A percentile compares a stretch with the other conserved stretches of the same genome.
phyloP scores from a whole-genome alignment of 202 grass and related monocot genomes.

The Musa balbisiana region DNA sequence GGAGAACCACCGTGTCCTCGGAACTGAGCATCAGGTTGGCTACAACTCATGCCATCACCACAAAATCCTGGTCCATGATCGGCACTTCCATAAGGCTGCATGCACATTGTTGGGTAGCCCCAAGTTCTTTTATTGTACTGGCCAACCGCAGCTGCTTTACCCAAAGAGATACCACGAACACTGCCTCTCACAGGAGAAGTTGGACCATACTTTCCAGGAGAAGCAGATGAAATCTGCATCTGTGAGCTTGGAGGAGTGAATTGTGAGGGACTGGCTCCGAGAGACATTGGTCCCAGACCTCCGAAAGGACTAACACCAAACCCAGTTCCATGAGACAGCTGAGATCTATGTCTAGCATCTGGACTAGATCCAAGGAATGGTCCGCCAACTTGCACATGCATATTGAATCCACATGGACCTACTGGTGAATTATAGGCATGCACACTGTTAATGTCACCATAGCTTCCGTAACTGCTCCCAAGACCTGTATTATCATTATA shows the following conservation, averaged over 20 bases:
- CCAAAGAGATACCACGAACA: constrained; percentile 43
- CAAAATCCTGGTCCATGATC: constrained; percentile 43
- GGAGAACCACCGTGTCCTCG: constrained; percentile 43
- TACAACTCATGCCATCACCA: constrained; percentile 42
- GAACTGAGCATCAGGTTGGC: constrained; percentile 43
- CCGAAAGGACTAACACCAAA: constrained; percentile 61
- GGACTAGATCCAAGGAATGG: constrained; percentile 82
- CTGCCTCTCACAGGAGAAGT: constrained; percentile 63
- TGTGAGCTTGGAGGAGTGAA: constrained; percentile 81
- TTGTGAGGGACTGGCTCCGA: constrained; percentile 85
- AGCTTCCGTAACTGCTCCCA: constrained; percentile 26
- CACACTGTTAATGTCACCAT: constrained; percentile 30
- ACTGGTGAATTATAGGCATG: constrained; percentile 61
- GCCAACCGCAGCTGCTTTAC: constrained; percentile 61
- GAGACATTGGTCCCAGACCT: constrained; percentile 62
- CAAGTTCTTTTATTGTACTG: constrained; percentile 69
- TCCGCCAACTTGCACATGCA: constrained; percentile 67
- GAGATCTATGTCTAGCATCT: constrained; percentile 63
- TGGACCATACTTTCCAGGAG: constrained; percentile 54
- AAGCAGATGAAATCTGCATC: constrained; percentile 40
- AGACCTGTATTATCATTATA: constrained; percentile 40
- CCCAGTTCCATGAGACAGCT: constrained; percentile 54
- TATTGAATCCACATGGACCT: constrained; percentile 62
- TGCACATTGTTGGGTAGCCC: constrained; percentile 46
- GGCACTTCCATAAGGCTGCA: constrained; percentile 55